These are phyloP conservation scores for Camellia granthamiana DNA, from an alignment of 148 eudicot species.

Conservation along the genomic window DNA sequence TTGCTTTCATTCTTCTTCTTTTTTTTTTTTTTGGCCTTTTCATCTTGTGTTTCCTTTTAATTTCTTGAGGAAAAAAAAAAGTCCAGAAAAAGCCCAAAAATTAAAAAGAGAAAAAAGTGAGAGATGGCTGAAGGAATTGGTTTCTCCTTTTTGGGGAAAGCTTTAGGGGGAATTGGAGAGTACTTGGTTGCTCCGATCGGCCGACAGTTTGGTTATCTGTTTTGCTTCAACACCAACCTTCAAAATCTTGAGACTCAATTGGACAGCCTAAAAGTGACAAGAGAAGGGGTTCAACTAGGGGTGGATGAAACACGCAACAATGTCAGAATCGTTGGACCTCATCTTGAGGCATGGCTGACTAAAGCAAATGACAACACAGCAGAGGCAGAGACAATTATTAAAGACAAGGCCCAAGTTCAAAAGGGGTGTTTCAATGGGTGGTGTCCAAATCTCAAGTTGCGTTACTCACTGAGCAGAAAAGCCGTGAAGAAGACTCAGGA, in stretches of 20 bases:
- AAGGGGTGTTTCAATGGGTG: neutral
- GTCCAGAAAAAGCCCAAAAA: no score
- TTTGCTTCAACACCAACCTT: conserved; percentile 8
- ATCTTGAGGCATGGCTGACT: conserved; percentile 7
- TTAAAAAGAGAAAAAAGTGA: no score
- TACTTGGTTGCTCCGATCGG: conserved; percentile 9
- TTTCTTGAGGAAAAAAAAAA: no score
- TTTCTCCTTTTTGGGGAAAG: neutral
- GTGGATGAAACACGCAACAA: conserved; percentile 10
- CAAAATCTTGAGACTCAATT: neutral
- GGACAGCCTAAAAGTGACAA: neutral
- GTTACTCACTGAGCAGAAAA: conserved; percentile 11
- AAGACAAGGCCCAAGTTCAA: neutral
- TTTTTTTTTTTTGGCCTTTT: no score
- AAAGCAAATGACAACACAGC: neutral
- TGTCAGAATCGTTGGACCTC: neutral
- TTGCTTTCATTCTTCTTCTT: no score
- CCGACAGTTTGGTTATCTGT: conserved; percentile 11
- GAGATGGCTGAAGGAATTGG: neutral
- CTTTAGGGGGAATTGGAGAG: neutral
- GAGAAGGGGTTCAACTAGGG: neutral
- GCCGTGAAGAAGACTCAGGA: conserved; percentile 8
- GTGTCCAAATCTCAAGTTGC: conserved; percentile 2
- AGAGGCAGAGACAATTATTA: neutral
- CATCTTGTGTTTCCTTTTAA: no score